These are phyloP conservation scores for Fusarium mangiferae DNA, from an alignment of 2,329 filamentous ascomycete genomes.

Conservation along the genomic window DNA sequence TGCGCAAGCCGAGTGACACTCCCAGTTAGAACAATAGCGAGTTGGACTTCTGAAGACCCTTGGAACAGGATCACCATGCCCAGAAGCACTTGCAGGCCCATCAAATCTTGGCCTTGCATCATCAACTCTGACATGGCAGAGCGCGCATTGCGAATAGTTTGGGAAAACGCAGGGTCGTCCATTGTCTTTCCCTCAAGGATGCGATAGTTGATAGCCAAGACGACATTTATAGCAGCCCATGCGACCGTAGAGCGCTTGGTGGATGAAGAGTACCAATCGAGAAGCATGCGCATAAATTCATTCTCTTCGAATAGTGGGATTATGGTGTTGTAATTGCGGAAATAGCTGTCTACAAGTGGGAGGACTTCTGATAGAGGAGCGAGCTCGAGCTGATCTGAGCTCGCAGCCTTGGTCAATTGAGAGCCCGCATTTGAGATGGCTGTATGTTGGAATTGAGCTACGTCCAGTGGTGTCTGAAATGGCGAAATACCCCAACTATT, in stretches of 20 bases:
- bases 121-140: constrained; percentile 48
- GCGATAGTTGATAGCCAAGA: constrained; percentile 48
- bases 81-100: constrained; percentile 49
- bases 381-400: constrained; percentile 17
- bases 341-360: constrained; percentile 35
- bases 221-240: constrained; percentile 51
- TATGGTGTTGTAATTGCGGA: constrained; percentile 31
- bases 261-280: constrained; percentile 46
- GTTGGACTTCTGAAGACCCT: constrained; percentile 45
- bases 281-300: constrained; percentile 48
- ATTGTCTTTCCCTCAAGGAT: constrained; percentile 31
- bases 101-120: constrained; percentile 42
- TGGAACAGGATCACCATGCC: constrained; percentile 50
- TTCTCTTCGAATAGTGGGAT: constrained; percentile 50
- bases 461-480: background rate
- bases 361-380: constrained; percentile 32
- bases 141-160: constrained; percentile 47
- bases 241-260: constrained; percentile 26
- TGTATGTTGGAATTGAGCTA: background rate
- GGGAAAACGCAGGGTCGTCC: constrained; percentile 31
- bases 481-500: background rate
- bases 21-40: constrained; percentile 47
- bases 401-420: background rate
- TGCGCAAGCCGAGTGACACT: constrained; percentile 49
- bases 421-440: background rate